Conservation (phyloP, 2,329 filamentous ascomycete genomes). For the Knufia petricola region DNA sequence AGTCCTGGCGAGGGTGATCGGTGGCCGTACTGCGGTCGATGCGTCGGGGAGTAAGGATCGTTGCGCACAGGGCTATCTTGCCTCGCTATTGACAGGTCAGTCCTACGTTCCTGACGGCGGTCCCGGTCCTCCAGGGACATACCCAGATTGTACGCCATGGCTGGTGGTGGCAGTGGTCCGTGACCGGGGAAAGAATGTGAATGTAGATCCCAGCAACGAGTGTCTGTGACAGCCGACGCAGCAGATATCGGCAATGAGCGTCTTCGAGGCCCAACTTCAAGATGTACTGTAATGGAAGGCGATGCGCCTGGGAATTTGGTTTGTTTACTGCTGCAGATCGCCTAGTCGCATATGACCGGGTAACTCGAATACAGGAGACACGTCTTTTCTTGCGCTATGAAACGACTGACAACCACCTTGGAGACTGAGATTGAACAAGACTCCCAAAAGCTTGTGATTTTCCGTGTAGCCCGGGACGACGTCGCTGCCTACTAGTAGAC, state of each 20-base stretch:
- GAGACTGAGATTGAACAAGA: not conserved
- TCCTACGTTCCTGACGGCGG: slow-evolving; percentile 9
- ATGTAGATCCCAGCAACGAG: not conserved
- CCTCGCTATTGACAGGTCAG: slow-evolving; percentile 19
- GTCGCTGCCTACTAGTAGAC: too few species aligned
- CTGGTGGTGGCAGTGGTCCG: slow-evolving; percentile 9
- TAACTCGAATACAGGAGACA: too few species aligned
- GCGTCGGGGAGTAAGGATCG: slow-evolving; percentile 30
- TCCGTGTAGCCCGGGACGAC: not conserved
- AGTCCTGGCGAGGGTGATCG: slow-evolving; percentile 70
- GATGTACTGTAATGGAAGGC: not conserved
- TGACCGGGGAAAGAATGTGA: slow-evolving; percentile 8
- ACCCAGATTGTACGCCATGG: slow-evolving; percentile 69
- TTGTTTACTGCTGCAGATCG: not conserved
- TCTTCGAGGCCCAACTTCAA: not conserved
- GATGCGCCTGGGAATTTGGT: not conserved
- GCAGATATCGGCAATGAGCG: too few species aligned
- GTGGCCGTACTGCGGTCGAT: slow-evolving; percentile 47
- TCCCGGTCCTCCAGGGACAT: too few species aligned
- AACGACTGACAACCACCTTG: not conserved
- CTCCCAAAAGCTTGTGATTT: not conserved
- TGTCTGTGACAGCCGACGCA: too few species aligned
- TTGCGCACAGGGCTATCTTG: slow-evolving; percentile 2
- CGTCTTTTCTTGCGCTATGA: not conserved
- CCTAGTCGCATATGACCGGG: not conserved